Percentiles rank a stretch among this genome's conserved stretches.
Evolutionary conservation across 495 filamentous ascomycete species (phyloP).

Genomic region (Lophiostoma macrostomum): DNA sequence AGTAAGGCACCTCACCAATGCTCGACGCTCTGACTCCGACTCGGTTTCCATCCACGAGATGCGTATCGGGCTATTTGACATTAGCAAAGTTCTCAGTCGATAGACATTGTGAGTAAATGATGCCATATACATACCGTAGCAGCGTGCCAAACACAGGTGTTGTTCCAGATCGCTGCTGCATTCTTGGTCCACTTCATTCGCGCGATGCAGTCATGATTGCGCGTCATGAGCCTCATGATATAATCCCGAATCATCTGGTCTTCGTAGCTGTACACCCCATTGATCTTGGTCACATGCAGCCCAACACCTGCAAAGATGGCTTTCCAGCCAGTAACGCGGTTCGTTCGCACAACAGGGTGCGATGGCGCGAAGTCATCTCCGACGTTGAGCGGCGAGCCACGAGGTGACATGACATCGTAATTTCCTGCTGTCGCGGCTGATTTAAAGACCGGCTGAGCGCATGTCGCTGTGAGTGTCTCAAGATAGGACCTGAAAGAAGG

Average conservation of each 20-base stretch:
- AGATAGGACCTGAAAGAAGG: constrained; percentile 34
- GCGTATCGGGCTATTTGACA: constrained; percentile 42
- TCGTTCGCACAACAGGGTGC: constrained; percentile 49
- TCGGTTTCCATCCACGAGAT: constrained; percentile 40
- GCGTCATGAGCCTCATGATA: constrained; percentile 43
- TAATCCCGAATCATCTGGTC: constrained; percentile 45
- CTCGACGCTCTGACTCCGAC: constrained; percentile 46
- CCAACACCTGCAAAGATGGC: constrained; percentile 46
- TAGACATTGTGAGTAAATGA: background rate
- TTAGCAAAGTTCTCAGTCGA: background rate
- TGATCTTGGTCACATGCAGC: constrained; percentile 43
- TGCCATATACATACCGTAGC: constrained; percentile 37
- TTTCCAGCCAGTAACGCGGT: constrained; percentile 53
- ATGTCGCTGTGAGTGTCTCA: constrained; percentile 44
- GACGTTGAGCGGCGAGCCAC: constrained; percentile 43
- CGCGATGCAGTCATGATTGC: constrained; percentile 46
- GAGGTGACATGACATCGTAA: constrained; percentile 44
- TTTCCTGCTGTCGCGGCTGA: constrained; percentile 40
- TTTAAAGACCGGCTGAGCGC: constrained; percentile 45
- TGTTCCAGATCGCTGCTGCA: constrained; percentile 43
- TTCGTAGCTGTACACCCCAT: constrained; percentile 42
- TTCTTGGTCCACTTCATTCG: constrained; percentile 47
- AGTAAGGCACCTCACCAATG: constrained; percentile 48
- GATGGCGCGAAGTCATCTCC: constrained; percentile 41
- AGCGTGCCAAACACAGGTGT: constrained; percentile 41